Base-by-base conservation (phyloP, 176 grass and related monocot genomes). In the Urochloa ruziziensis region DNA sequence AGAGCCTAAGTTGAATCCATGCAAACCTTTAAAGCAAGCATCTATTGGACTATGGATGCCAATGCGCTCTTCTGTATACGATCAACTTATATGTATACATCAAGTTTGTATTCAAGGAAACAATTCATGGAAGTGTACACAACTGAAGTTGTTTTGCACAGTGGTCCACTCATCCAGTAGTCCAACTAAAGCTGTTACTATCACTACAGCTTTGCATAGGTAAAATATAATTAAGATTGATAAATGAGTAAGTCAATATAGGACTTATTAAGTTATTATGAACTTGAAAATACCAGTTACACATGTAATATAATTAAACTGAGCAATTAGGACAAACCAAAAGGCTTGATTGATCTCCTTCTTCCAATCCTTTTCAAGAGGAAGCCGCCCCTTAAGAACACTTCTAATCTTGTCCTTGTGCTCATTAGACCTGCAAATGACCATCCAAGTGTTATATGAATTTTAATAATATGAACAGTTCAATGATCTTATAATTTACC, bases 281-380 rank as follows among this genome's bases (percentile, higher is more conserved):
- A 16, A 40, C 52, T 82, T 69, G 75, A 81, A 73, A 21, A 28
- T 51, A 82, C 53, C 15, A 44, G 23, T 25, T 24, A 49, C 12
- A 23, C 12, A 62, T 40, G 57, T 57, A 78, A 60, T 80, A 28
- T 69, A 64, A 78, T 66, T 34, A 74, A 66, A 44, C 9, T 13
- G 83, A 70, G 65, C 52, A 83, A 24, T 39, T 67, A 72, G 29
- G 21, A 83, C 69, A 70, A 78, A 98, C 95, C 92, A 68, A 79
- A 91, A 94, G 74, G 86, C 88, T 83, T 91, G 54, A 82, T 72
- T 79, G 60, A 93, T 90, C 65, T 93, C 95, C 76, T 86, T 91
- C 75, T 93, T 90, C 62, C 88, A 25, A 86, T 94, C 92, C 84
- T 93, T 90, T 6, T 82, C 75, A 80, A 28, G 62, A 88, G 92